These are phyloP conservation scores for Colletotrichum sp. DNA, from an alignment of 2,329 filamentous ascomycete species.

Conservation along the genomic window DNA sequence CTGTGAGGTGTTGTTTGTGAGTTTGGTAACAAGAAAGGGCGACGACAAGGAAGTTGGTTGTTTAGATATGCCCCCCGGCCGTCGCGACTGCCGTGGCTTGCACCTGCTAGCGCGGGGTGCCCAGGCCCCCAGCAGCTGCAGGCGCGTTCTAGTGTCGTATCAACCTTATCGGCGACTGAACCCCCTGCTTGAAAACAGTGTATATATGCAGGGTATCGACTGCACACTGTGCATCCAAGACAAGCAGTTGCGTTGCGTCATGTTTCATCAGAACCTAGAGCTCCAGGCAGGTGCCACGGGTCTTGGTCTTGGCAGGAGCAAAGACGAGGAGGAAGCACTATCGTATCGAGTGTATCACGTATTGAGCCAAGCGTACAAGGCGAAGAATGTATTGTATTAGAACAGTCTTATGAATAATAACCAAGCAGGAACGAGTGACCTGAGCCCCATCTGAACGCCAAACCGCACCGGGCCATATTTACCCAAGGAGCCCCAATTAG, in stretches of 20 bases:
- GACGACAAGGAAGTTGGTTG: not conserved
- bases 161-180: not conserved
- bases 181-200: not conserved
- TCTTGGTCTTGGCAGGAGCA: not conserved
- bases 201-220: not conserved
- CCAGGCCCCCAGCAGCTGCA: not conserved
- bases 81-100: not conserved
- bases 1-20: not conserved
- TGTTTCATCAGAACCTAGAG: conserved; percentile 2
- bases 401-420: conserved; percentile 17
- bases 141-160: not conserved
- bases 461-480: conserved; percentile 9
- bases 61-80: not conserved
- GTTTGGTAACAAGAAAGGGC: not conserved
- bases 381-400: conserved; percentile 11
- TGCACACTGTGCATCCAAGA: not conserved
- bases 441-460: conserved; percentile 18
- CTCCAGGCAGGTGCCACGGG: not conserved
- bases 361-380: not conserved
- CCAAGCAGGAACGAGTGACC: conserved; percentile 17
- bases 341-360: too few species aligned
- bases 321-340: too few species aligned
- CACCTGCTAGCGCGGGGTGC: not conserved
- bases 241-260: not conserved
- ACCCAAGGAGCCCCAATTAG: conserved; percentile 12